Evolutionary conservation across 2,329 filamentous ascomycete species (phyloP), one percentile per base, ranked within the genome.

Genomic region (Alternaria sp.): DNA sequence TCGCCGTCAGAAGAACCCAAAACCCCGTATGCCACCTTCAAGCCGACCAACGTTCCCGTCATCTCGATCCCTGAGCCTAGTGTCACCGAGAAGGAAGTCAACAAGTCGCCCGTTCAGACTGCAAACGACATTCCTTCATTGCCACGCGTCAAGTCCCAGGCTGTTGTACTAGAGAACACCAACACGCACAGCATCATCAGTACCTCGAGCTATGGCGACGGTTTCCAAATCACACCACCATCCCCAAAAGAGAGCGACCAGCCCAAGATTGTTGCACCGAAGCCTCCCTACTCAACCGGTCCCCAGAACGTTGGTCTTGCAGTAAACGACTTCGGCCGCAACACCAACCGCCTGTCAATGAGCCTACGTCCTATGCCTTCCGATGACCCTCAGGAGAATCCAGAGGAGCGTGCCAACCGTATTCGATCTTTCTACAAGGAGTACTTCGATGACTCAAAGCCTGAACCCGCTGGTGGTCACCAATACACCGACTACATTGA

Each of bases 391-490:
- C 86, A 89, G 3, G 95, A 98, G 74, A 94, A 97, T 74, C 93
- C 95, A 0, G 95, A 98, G 77, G 89, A 94, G 72, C 88, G 95
- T 71, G 95, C 95, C 64, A 98, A 97, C 82, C 89, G 95, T 58
- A 99, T 99, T 67, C 87, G 95, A 76, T 99, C 95, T 4, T 99
- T 99, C 82, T 99, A 99, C 83, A 97, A 97, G 81, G 95, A 99
- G 76, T 99, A 99, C 81, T 99, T 99, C 70, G 95, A 98, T 66
- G 94, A 97, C 40, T 87, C 83, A 58, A 91, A 88, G 74, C 77
- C 80, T 2, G 80, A 79, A 40, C 74, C 72, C 34, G 70, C 66
- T 14, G 69, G 72, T 24, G 67, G 64, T 34, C 68, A 72, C 51
- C 62, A 67, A 24, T 74, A 80, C 60, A 80, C 80, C 34, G 80